Evolutionary conservation across 306 rosid genomes (phyloP), one percentile per base, ranked within the genome.

Genomic region (Canavalia ensiformis): DNA sequence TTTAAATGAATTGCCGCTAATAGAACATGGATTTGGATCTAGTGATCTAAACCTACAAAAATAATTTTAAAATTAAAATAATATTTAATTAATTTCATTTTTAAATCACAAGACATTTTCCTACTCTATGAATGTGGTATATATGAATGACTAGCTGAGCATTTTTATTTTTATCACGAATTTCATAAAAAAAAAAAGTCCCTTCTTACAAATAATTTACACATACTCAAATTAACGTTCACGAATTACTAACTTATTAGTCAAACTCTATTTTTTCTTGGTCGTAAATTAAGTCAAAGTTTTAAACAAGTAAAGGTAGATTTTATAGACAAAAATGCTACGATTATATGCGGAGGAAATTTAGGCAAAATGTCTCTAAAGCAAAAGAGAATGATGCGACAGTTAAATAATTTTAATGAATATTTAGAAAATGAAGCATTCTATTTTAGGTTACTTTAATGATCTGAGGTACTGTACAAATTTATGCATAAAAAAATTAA

Each of bases 341-440:
- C n/a, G n/a, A 58, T 58, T 29, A 30, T 29, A 8, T 37, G 65
- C 25, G 28, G 54, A 42, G 39, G 12, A 41, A 10, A 56, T 39
- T 41, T 11, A 13, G 30, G 42, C 12, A 56, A 55, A 54, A 73
- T 74, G 41, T 55, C 52, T 64, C 2, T 8, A 8, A 81, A 50
- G 79, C 33, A 81, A 75, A 74, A 71, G 80, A 72, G 77, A 65
- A 64, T 81, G 83, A 78, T 84, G 80, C 39, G 80, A 76, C 25
- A 63, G 50, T 47, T n/a, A 31, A 45, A 49, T 35, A 35, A 72
- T 41, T 29, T 35, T 30, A 56, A 71, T 42, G 51, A 68, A 52
- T 28, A 18, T 18, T 18, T 18, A 18, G 25, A 18, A 18, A 18
- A 18, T 18, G 25, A 18, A 12, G 2, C 10, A 13, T 34, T 74